Evolutionary conservation across 2,329 filamentous ascomycete species (phyloP).

Genomic region (Cryphonectria nitschkei): DNA sequence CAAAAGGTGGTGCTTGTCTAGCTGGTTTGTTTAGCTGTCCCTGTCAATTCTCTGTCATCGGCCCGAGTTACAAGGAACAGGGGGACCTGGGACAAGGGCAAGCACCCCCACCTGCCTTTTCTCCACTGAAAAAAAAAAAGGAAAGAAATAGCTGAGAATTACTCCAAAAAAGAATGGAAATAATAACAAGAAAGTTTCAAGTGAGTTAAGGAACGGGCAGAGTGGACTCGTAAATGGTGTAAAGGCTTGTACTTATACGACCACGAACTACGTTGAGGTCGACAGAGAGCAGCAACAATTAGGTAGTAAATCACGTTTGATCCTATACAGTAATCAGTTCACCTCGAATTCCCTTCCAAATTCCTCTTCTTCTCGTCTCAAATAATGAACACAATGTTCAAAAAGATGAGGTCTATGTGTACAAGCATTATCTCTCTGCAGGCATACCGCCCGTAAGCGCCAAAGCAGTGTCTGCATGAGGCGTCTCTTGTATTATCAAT

Average conservation of each 20-base stretch:
- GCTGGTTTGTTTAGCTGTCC: background rate
- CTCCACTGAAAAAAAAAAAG: background rate
- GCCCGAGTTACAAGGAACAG: conserved; percentile 3
- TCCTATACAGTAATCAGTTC: no score
- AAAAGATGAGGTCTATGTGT: no score
- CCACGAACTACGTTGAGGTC: no score
- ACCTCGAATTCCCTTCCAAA: no score
- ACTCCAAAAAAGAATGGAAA: background rate
- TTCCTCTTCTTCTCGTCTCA: no score
- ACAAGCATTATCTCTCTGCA: no score
- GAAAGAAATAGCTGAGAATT: background rate
- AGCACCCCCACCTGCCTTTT: background rate
- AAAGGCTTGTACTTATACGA: no score
- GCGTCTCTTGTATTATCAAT: background rate
- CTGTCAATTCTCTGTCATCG: background rate
- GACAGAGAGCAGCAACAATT: no score
- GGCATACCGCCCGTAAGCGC: background rate
- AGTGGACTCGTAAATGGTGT: no score
- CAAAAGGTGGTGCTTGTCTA: background rate
- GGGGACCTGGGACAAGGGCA: background rate
- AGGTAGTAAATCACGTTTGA: no score
- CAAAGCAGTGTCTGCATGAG: background rate
- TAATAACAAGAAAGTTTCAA: background rate
- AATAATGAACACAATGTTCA: background rate
- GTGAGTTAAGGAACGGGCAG: no score